phyloP scores from a whole-genome alignment of 495 filamentous ascomycete species.

The Podospora comata region DNA sequence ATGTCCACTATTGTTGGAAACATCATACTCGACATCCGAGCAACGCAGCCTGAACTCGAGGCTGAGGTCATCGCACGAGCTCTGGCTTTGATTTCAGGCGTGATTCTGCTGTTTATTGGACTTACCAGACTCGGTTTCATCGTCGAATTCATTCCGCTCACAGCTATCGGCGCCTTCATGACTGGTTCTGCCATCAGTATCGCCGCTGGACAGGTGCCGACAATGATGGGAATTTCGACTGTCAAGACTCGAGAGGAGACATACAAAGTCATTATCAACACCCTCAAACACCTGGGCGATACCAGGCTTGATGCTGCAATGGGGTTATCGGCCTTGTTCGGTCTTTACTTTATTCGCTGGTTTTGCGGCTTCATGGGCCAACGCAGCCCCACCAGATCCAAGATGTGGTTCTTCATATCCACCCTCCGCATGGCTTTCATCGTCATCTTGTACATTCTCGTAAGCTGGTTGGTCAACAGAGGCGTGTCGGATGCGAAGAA shows the following conservation, averaged over 20 bases:
- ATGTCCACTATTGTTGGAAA: conserved; percentile 87
- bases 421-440: conserved; percentile 46
- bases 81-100: conserved; percentile 47
- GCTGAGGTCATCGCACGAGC: conserved; percentile 42
- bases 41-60: conserved; percentile 39
- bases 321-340: conserved; percentile 49
- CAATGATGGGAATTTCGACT: conserved; percentile 46
- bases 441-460: conserved; percentile 44
- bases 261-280: conserved; percentile 53
- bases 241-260: conserved; percentile 49
- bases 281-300: conserved; percentile 44
- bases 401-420: conserved; percentile 44
- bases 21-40: conserved; percentile 58
- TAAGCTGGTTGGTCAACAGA: conserved; percentile 40
- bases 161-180: conserved; percentile 53
- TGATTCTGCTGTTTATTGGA: conserved; percentile 48
- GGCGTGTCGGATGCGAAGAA: conserved; percentile 25
- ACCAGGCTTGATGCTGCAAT: conserved; percentile 52
- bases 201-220: conserved; percentile 48
- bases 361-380: conserved; percentile 43
- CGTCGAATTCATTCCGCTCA: conserved; percentile 52
- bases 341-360: conserved; percentile 49
- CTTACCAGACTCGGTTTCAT: conserved; percentile 49
- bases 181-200: conserved; percentile 54
- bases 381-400: conserved; percentile 36